A percentile compares a stretch with the other conserved stretches of the same genome.
Conservation (phyloP, 805 yeast species). For the Yamadazyma sp. region DNA sequence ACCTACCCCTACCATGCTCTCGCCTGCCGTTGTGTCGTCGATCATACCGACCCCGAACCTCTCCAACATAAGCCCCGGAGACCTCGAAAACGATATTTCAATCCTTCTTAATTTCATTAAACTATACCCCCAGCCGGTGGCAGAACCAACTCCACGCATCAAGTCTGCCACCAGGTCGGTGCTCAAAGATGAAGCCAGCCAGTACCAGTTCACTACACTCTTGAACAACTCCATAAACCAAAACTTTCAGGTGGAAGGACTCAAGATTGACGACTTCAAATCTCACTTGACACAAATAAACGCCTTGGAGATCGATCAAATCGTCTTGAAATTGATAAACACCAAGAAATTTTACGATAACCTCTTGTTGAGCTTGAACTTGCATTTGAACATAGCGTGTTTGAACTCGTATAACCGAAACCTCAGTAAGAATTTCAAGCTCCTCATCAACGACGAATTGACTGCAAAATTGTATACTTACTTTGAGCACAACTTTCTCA, state of each 20-base stretch:
- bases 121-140: slow-evolving; percentile 8
- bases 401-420: slow-evolving; percentile 26
- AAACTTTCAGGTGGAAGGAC: slow-evolving; percentile 5
- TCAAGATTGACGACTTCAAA: neutral
- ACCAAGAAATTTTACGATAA: slow-evolving; percentile 25
- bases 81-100: slow-evolving; percentile 16
- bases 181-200: slow-evolving; percentile 32
- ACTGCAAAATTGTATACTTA: slow-evolving; percentile 12
- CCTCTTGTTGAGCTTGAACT: slow-evolving; percentile 17
- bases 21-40: slow-evolving; percentile 2
- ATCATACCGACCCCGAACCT: slow-evolving; percentile 13
- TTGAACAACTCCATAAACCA: slow-evolving; percentile 32
- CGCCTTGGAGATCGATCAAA: neutral
- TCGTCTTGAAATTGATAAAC: slow-evolving; percentile 12
- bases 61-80: slow-evolving; percentile 9
- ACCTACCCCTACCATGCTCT: slow-evolving; percentile 6
- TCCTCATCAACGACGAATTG: slow-evolving; percentile 15
- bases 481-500: slow-evolving; percentile 14
- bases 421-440: slow-evolving; percentile 27
- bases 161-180: slow-evolving; percentile 38
- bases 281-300: too few relatives aligned
- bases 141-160: slow-evolving; percentile 32
- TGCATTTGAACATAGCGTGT: slow-evolving; percentile 24
- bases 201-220: slow-evolving; percentile 32
- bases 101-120: slow-evolving; percentile 16